A percentile compares a stretch with the other conserved stretches of the same genome.
phyloP scores from a whole-genome alignment of 2,329 filamentous ascomycete species.

The Paraconiothyrium brasiliense region DNA sequence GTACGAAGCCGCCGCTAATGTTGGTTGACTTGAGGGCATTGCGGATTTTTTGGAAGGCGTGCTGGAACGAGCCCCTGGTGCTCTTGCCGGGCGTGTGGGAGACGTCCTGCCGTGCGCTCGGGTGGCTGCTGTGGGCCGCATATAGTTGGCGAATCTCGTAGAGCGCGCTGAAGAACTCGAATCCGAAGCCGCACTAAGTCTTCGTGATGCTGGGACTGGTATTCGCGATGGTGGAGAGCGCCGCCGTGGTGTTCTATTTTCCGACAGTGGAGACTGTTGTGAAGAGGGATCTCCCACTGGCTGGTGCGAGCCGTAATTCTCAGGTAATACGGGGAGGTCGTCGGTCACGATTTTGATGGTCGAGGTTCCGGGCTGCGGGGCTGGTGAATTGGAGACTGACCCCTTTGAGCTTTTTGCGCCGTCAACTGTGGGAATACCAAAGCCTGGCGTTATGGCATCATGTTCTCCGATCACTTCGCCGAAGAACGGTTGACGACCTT shows the following conservation, averaged over 20 bases:
- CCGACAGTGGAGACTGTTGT: conserved; percentile 24
- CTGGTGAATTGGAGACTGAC: conserved; percentile 19
- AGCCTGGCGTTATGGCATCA: conserved; percentile 41
- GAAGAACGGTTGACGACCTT: conserved; percentile 46
- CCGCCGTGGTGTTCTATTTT: conserved; percentile 28
- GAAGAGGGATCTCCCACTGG: conserved; percentile 23
- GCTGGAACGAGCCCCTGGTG: conserved; percentile 21
- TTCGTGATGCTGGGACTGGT: conserved; percentile 39
- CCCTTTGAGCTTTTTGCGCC: conserved; percentile 21
- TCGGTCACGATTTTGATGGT: conserved; percentile 22
- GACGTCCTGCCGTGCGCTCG: conserved; percentile 36
- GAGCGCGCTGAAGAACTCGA: conserved; percentile 48
- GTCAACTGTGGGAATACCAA: conserved; percentile 43
- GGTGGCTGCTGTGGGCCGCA: conserved; percentile 10
- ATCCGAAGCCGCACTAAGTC: conserved; percentile 46
- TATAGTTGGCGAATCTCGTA: conserved; percentile 33
- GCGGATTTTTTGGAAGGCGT: conserved; percentile 20
- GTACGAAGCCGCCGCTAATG: conserved; percentile 41
- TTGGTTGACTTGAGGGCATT: conserved; percentile 25
- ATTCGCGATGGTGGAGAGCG: conserved; percentile 46
- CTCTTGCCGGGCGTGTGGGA: conserved; percentile 36
- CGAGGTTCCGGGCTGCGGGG: conserved; percentile 17
- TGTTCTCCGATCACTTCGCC: conserved; percentile 48
- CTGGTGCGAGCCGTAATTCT: conserved; percentile 17
- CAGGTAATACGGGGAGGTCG: conserved; percentile 14